Conservation (phyloP, 495 filamentous ascomycete species). For the Recurvomyces mirabilis region DNA sequence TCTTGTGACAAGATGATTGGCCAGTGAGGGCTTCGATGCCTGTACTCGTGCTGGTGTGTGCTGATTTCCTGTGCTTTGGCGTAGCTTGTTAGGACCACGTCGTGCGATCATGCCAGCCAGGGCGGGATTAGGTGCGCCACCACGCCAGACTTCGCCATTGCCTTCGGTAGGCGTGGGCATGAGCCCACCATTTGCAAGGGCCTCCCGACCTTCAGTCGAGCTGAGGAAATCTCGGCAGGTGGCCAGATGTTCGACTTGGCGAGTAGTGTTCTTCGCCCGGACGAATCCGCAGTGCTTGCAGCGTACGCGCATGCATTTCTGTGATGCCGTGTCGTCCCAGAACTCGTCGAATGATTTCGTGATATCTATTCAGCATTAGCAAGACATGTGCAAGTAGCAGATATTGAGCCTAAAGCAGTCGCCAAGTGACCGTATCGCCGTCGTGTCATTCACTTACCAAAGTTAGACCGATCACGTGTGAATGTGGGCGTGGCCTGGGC, state of each 20-base stretch:
- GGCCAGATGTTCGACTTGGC: conserved; percentile 34
- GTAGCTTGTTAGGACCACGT: conserved; percentile 25
- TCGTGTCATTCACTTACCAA: too few relatives aligned
- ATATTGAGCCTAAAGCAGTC: too few relatives aligned
- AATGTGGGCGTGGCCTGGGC: background rate
- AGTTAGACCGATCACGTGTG: too few relatives aligned
- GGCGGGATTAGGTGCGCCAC: conserved; percentile 31
- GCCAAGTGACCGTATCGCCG: too few relatives aligned
- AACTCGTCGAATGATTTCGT: conserved; percentile 16
- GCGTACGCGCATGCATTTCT: conserved; percentile 34
- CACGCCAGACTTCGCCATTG: conserved; percentile 24
- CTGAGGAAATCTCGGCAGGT: conserved; percentile 29
- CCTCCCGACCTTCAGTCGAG: conserved; percentile 28
- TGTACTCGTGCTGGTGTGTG: conserved; percentile 5
- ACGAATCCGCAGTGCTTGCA: conserved; percentile 33
- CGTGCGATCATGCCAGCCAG: conserved; percentile 26
- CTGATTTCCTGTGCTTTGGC: background rate
- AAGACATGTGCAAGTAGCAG: too few relatives aligned
- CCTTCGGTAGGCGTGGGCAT: background rate
- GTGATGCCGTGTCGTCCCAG: conserved; percentile 15
- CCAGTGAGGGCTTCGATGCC: conserved; percentile 32
- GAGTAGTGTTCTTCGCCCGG: conserved; percentile 35
- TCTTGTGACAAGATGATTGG: conserved; percentile 39
- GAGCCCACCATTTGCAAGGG: conserved; percentile 8
- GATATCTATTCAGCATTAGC: too few relatives aligned